Conservation (phyloP, 768 basidiomycete genomes). For the Russula compacta region DNA sequence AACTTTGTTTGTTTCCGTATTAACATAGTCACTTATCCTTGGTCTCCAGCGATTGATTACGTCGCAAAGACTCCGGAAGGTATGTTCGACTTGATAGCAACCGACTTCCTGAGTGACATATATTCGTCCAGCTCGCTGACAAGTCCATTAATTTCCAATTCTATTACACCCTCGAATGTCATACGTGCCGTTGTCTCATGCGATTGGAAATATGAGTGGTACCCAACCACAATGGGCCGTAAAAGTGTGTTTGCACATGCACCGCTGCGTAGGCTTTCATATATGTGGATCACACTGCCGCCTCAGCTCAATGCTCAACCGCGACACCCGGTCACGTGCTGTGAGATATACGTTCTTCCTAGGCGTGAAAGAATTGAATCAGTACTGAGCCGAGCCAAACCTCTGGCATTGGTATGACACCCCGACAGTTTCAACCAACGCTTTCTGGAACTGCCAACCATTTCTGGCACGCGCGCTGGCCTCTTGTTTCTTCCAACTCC, state of each 20-base stretch:
- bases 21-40: not conserved
- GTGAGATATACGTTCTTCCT: not conserved
- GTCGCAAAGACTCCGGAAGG: constrained; percentile 90
- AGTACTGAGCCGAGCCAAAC: not conserved
- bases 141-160: not conserved
- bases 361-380: not conserved
- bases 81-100: constrained; percentile 21
- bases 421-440: not conserved
- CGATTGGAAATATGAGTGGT: not conserved
- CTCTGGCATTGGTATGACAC: not conserved
- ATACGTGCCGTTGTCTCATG: not conserved
- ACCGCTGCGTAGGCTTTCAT: not conserved
- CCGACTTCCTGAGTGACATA: not conserved
- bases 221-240: not conserved
- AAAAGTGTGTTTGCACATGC: not conserved
- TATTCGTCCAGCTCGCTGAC: constrained; percentile 9
- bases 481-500: not conserved
- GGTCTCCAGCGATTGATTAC: constrained; percentile 77
- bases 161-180: not conserved
- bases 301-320: not conserved
- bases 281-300: not conserved
- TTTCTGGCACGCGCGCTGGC: not conserved
- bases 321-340: not conserved
- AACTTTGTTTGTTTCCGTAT: constrained; percentile 17
- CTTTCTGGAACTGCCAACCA: not conserved